Percentiles rank a stretch among this genome's conserved stretches.
Conservation (phyloP, 495 filamentous ascomycete genomes). For the Aspergillus campestris region DNA sequence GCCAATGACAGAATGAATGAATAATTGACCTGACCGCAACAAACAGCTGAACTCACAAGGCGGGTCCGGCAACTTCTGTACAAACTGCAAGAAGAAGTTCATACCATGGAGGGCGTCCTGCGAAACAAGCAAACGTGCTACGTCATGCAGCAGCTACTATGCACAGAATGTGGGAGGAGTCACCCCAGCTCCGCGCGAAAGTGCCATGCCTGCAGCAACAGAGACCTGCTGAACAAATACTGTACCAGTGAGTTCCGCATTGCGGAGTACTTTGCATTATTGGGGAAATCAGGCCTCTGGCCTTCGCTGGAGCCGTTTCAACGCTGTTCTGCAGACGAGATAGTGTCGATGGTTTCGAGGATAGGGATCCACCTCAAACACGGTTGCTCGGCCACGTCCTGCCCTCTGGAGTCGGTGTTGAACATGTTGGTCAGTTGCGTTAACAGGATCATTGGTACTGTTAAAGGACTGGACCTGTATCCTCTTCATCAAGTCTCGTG, state of each 20-base stretch:
- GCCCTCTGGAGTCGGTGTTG: background rate
- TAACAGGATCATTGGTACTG: background rate
- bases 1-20: no score
- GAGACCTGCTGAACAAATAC: background rate
- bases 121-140: background rate
- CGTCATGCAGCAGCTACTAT: background rate
- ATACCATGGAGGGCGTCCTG: background rate
- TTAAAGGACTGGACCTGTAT: background rate
- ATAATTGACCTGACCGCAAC: no score
- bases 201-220: background rate
- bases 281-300: background rate
- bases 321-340: background rate
- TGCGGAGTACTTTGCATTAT: background rate
- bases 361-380: background rate
- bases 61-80: no score
- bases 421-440: background rate
- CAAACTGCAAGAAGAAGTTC: background rate
- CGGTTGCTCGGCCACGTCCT: background rate
- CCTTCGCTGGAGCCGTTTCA: background rate
- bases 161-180: background rate
- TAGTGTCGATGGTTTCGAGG: background rate
- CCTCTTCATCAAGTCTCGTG: constrained; percentile 23
- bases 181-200: background rate
- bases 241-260: background rate
- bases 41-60: no score